Conservation (phyloP, 1,284 basidiomycete species). For the Ganoderma meredithae region DNA sequence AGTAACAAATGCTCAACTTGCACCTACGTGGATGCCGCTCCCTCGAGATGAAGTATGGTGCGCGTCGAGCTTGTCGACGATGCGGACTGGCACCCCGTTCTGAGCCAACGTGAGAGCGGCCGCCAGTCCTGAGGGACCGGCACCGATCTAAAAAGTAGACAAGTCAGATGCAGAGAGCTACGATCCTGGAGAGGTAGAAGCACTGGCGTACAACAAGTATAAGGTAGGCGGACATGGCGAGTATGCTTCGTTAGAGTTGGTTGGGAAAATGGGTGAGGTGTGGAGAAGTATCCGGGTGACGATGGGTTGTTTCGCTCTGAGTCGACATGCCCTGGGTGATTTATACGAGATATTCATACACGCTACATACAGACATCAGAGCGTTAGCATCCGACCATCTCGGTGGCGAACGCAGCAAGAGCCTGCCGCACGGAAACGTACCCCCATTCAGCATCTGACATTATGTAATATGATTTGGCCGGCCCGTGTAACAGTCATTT, state of each 20-base stretch:
- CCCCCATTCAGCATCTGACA: no score
- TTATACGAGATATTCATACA: no score
- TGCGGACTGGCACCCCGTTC: slow-evolving; percentile 19
- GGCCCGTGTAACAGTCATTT: no score
- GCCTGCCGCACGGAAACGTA: no score
- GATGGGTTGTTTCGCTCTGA: no score
- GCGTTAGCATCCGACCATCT: no score
- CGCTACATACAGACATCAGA: no score
- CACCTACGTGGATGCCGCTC: slow-evolving; percentile 13
- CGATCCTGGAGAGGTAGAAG: not conserved
- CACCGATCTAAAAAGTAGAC: slow-evolving; percentile 3
- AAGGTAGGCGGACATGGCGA: not conserved
- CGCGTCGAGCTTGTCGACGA: slow-evolving; percentile 14
- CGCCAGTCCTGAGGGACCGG: slow-evolving; percentile 14
- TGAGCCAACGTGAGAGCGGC: slow-evolving; percentile 23
- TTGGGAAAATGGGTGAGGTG: not conserved
- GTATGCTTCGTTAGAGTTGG: not conserved
- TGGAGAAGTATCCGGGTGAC: no score
- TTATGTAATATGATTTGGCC: no score
- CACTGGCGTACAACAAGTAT: not conserved
- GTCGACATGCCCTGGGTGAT: no score
- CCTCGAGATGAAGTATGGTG: slow-evolving; percentile 16
- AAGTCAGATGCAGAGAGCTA: not conserved
- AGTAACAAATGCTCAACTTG: not conserved
- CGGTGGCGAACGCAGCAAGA: no score